Conservation (phyloP, 306 rosid species). For the Fragaria iinumae region DNA sequence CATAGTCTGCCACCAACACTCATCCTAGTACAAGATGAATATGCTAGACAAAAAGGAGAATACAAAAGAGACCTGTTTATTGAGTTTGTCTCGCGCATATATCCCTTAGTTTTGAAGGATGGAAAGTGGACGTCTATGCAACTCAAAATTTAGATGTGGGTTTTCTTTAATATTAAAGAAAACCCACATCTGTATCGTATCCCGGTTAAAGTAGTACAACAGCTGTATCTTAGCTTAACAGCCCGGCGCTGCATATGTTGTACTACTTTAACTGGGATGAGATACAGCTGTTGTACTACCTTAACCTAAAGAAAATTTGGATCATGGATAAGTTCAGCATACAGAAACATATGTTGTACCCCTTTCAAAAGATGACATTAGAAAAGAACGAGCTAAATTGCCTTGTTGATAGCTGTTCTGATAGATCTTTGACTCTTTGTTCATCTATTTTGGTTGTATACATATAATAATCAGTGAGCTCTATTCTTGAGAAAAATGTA, state of each 20-base stretch:
- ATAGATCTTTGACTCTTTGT: background rate
- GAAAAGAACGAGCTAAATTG: background rate
- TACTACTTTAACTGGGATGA: no score
- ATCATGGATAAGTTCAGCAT: background rate
- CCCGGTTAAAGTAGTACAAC: no score
- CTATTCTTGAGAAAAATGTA: background rate
- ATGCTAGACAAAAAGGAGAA: background rate
- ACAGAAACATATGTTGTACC: background rate
- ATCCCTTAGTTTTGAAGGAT: background rate
- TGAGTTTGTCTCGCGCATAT: background rate
- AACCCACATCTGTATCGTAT: no score
- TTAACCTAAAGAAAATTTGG: background rate
- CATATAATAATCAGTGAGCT: background rate
- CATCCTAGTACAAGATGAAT: background rate
- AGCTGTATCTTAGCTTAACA: no score
- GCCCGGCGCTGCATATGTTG: no score
- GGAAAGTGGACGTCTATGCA: background rate
- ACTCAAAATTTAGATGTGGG: background rate
- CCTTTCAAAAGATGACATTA: background rate
- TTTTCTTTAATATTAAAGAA: background rate
- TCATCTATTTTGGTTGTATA: background rate
- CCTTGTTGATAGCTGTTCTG: background rate
- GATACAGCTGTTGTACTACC: no score
- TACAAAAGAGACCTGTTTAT: background rate
- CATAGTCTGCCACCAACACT: background rate